Evolutionary conservation across 495 filamentous ascomycete genomes (phyloP), one percentile per base, ranked within the genome.

Genomic region (Annulohypoxylon moriforme): DNA sequence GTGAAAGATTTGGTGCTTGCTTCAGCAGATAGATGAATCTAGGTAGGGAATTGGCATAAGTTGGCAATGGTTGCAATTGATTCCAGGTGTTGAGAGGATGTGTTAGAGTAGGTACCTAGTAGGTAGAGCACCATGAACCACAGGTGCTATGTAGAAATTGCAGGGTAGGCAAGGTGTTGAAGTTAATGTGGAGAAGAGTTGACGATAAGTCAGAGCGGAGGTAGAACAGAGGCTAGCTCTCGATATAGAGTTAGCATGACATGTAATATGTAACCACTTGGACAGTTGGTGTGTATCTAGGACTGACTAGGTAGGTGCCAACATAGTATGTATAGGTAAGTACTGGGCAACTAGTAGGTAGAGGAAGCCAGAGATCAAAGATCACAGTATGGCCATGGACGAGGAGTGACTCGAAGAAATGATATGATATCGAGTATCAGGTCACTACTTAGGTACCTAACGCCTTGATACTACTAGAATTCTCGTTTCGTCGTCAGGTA

Each of bases 171-270:
- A 6, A 29, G n/a, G 24, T 27, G 29, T 11, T 27, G 22, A 52
- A 52, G 13, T 52, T 42, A 11, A 20, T 29, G 57, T 42, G 49
- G 56, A 44, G 47, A 36, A 55, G 46, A 60, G 22, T 55, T 64
- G 65, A 36, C 18, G 61, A 34, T 13, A 57, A 55, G 58, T 62
- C 65, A 68, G 58, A 57, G 57, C 16, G 34, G 31, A 62, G 38
- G 49, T 56, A 49, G 25, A 53, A 62, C 47, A 67, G 58, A 61
- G 1, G 11, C 42, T 67, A 61, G 27, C 20, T 46, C 57, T 62
- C 25, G 46, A 20, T 36, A 68, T 60, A 68, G 58, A 62, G 57
- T 68, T 62, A 62, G 57, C 36, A 50, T 44, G 22, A 33, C 18
- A 59, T 44, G 31, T 44, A 56, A 57, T 31, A 46, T 25, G 16